Evolutionary conservation across 106 monocot genomes (phyloP), one percentile per base, ranked within the genome.

Genomic region (Alisma plantagoaquatica): DNA sequence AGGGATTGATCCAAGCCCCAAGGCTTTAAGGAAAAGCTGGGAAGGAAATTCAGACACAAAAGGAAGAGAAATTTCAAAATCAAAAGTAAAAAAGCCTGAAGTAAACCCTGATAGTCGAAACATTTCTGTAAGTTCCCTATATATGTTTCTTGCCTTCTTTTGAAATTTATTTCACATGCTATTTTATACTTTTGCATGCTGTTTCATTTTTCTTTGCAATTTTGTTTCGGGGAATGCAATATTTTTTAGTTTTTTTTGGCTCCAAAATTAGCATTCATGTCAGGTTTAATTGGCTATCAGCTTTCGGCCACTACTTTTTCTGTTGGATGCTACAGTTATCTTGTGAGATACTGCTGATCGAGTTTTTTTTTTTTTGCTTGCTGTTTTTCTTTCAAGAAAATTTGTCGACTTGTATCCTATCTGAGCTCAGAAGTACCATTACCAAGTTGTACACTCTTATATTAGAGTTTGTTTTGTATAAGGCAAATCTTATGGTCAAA

Each of bases 11-110:
- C 54, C 56, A 0, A 72, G 71, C 3, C 53, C 61, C 2, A 84
- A 79, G 49, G 68, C 58, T 58, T 55, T 75, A 49, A 67, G 84
- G 33, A 84, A 57, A 74, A 84, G 84, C 54, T 84, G 84, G 84
- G 79, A 75, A 29, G 84, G 84, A 23, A 46, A 56, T 43, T 9
- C 50, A 2, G 72, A 67, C 43, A 46, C 45, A 4, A 84, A 72
- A 23, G 48, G 56, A 8, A 60, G 60, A 23, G 64, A 71, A 29
- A 68, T 29, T 42, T 20, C 53, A 20, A 66, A 56, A 14, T 23
- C 72, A 19, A 84, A 46, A 64, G 57, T 49, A 49, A n/a, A 53
- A 16, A 84, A 65, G 41, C 43, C 45, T 14, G 84, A 68, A 27
- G 19, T 38, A 2, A 78, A 70, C 64, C 8, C 60, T 49, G 75